phyloP scores from a whole-genome alignment of 805 yeast genomes.

The Saccharomycopsis lassenensis region DNA sequence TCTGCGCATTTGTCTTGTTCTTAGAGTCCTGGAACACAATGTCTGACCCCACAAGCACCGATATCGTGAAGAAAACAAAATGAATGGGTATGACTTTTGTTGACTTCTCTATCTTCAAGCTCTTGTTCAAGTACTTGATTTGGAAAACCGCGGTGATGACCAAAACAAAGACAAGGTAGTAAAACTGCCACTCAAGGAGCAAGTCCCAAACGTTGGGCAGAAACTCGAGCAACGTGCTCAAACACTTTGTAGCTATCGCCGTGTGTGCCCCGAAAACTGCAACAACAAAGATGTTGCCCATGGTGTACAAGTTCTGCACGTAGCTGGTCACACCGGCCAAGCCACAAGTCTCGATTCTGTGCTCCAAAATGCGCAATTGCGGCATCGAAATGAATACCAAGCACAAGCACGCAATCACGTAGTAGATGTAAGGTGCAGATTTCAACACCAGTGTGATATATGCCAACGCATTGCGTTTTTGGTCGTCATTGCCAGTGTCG shows the following conservation, averaged over 20 bases:
- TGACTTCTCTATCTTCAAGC: slow-evolving; percentile 30
- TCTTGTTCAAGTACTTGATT: slow-evolving; percentile 28
- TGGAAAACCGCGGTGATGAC: slow-evolving; percentile 32
- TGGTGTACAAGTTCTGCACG: slow-evolving; percentile 20
- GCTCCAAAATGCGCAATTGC: slow-evolving; percentile 1
- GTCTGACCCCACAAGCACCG: slow-evolving; percentile 33
- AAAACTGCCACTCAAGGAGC: slow-evolving; percentile 23
- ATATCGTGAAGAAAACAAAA: slow-evolving; percentile 35
- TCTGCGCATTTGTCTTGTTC: slow-evolving; percentile 20
- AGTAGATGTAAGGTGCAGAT: slow-evolving; percentile 22
- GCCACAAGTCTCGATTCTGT: too few relatives aligned
- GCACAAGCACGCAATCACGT: slow-evolving; percentile 17
- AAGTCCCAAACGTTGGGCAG: slow-evolving; percentile 10
- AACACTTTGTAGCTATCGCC: slow-evolving; percentile 34
- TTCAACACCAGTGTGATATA: slow-evolving; percentile 22
- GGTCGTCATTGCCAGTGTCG: slow-evolving; percentile 4
- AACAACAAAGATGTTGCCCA: slow-evolving; percentile 27
- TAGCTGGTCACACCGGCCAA: too few relatives aligned
- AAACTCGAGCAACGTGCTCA: slow-evolving; percentile 26
- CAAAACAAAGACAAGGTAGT: slow-evolving; percentile 24
- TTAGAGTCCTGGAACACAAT: slow-evolving; percentile 32
- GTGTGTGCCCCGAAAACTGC: slow-evolving; percentile 38
- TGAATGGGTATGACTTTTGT: slow-evolving; percentile 40
- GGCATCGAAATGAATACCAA: slow-evolving; percentile 4
- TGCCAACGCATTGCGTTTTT: slow-evolving; percentile 21